Percentiles rank a stretch among this genome's conserved stretches.
These are phyloP conservation scores for Wickerhamomyces sp. DNA, from an alignment of 1,139 yeast genomes.

Conservation along the genomic window DNA sequence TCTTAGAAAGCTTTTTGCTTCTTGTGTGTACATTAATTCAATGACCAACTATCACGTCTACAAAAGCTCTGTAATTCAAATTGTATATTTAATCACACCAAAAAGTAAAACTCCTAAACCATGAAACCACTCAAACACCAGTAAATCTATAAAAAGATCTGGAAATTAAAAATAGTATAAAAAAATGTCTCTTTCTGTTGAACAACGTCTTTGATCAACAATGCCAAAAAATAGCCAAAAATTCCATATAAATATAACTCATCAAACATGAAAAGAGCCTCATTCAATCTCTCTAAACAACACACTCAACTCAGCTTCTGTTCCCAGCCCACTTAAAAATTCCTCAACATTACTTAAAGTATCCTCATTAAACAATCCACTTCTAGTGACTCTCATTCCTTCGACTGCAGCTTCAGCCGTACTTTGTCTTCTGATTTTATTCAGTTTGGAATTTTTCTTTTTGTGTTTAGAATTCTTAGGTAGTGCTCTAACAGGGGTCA, in stretches of 20 bases:
- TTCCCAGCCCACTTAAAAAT: conserved; percentile 34
- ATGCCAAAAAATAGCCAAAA: not conserved
- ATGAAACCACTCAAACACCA: too few relatives aligned
- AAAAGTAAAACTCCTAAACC: too few relatives aligned
- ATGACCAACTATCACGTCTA: too few relatives aligned
- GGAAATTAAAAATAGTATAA: too few relatives aligned
- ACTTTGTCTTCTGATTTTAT: conserved; percentile 52
- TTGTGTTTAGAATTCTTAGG: conserved; percentile 15
- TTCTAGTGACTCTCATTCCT: conserved; percentile 67
- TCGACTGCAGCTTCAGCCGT: conserved; percentile 72
- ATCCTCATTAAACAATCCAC: conserved; percentile 70
- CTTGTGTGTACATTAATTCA: too few relatives aligned
- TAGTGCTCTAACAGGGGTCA: conserved; percentile 20
- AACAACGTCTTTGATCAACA: too few relatives aligned
- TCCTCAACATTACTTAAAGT: conserved; percentile 71
- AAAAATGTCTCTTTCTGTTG: too few relatives aligned
- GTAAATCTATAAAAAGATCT: too few relatives aligned
- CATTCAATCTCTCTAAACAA: conserved; percentile 19
- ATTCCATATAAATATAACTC: too few relatives aligned
- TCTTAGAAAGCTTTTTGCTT: too few relatives aligned
- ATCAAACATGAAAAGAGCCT: not conserved
- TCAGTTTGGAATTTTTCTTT: conserved; percentile 22
- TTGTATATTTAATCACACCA: too few relatives aligned
- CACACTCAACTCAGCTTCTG: conserved; percentile 23
- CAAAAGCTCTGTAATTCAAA: too few relatives aligned